A percentile compares a stretch with the other conserved stretches of the same genome.
Evolutionary conservation across 1,284 basidiomycete species (phyloP).

Genomic region (Megacollybia platyphylla): DNA sequence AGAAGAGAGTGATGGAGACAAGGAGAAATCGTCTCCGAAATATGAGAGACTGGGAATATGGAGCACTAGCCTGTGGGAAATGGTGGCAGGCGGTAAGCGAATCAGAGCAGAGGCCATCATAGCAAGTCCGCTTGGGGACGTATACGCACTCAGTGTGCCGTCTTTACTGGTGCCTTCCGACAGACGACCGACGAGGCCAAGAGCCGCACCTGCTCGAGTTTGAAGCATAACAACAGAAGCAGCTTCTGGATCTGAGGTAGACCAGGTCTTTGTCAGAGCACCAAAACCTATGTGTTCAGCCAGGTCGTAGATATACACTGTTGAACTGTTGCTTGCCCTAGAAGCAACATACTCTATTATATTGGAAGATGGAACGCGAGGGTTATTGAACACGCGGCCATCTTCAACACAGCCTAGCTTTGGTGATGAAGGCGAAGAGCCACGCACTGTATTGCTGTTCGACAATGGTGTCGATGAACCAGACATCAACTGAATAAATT

Average conservation of each 20-base stretch:
- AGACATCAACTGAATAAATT: too few relatives aligned
- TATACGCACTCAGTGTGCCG: constrained; percentile 58
- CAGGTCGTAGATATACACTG: constrained; percentile 71
- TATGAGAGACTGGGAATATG: constrained; percentile 67
- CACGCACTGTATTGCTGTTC: too few relatives aligned
- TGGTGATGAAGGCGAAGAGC: too few relatives aligned
- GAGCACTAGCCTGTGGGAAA: constrained; percentile 56
- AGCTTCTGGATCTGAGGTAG: constrained; percentile 22
- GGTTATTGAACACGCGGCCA: neutral
- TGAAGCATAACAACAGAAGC: constrained; percentile 63
- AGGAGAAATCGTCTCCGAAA: constrained; percentile 48
- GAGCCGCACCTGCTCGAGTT: constrained; percentile 80
- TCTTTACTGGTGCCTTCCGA: constrained; percentile 68
- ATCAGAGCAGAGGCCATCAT: constrained; percentile 66
- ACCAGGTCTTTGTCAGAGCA: constrained; percentile 50
- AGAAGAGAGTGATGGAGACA: constrained; percentile 63
- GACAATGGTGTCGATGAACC: too few relatives aligned
- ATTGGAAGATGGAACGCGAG: constrained; percentile 37
- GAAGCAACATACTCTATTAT: constrained; percentile 59
- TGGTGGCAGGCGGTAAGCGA: constrained; percentile 47
- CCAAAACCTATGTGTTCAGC: constrained; percentile 75
- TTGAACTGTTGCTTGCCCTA: constrained; percentile 36
- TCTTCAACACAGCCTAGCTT: too few relatives aligned
- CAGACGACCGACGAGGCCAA: constrained; percentile 72
- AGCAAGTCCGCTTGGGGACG: constrained; percentile 63